phyloP scores from a whole-genome alignment of 2,329 filamentous ascomycete species.

The Gnomoniopsis sp. region DNA sequence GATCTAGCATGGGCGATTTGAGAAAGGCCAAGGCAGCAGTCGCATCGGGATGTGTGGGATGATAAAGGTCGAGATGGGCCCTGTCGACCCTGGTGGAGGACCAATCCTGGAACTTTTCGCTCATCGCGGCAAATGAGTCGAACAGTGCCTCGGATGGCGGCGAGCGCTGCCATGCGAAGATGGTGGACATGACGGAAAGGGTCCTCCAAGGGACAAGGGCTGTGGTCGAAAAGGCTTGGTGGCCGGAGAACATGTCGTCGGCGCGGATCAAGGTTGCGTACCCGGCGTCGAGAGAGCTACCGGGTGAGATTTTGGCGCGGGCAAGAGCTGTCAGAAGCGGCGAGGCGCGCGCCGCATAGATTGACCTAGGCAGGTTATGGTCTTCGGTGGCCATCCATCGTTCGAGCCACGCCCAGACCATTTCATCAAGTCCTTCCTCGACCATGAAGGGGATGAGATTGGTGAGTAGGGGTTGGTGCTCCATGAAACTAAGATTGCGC shows the following conservation, averaged over 20 bases:
- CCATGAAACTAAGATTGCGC: slow-evolving; percentile 42
- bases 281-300: slow-evolving; percentile 45
- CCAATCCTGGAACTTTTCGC: slow-evolving; percentile 31
- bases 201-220: slow-evolving; percentile 42
- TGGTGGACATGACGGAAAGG: slow-evolving; percentile 51
- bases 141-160: slow-evolving; percentile 47
- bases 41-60: slow-evolving; percentile 49
- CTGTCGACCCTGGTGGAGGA: slow-evolving; percentile 39
- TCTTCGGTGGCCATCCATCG: slow-evolving; percentile 30
- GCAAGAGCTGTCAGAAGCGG: slow-evolving; percentile 38
- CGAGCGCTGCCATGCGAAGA: slow-evolving; percentile 42
- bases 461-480: slow-evolving; percentile 33
- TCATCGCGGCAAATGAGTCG: slow-evolving; percentile 48
- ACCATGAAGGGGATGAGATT: slow-evolving; percentile 47
- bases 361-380: slow-evolving; percentile 9
- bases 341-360: slow-evolving; percentile 17
- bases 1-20: slow-evolving; percentile 18
- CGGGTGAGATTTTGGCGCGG: slow-evolving; percentile 30
- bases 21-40: slow-evolving; percentile 40
- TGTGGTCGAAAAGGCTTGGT: slow-evolving; percentile 31
- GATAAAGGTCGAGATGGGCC: slow-evolving; percentile 53
- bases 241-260: slow-evolving; percentile 37
- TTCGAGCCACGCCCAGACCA: slow-evolving; percentile 52
- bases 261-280: slow-evolving; percentile 47
- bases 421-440: slow-evolving; percentile 47